Conservation (phyloP, 2,329 filamentous ascomycete genomes). For the Fusarium coffeatum region DNA sequence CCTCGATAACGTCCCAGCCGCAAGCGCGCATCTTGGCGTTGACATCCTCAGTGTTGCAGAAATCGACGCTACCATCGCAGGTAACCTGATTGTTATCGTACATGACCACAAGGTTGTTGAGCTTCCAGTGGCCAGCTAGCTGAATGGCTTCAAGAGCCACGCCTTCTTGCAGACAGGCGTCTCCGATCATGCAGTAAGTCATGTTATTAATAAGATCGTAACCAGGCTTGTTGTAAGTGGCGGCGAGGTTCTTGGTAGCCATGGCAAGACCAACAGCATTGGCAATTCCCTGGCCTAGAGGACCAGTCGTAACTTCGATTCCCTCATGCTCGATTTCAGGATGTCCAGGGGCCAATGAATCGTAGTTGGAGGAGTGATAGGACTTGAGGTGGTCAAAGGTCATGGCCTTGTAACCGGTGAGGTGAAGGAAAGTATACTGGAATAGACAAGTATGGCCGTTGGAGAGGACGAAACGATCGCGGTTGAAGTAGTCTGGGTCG, state of each 20-base stretch:
- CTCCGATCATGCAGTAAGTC: constrained; percentile 68
- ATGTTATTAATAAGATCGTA: constrained; percentile 62
- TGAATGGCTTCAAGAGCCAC: constrained; percentile 67
- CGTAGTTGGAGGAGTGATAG: constrained; percentile 59
- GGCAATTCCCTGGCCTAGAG: constrained; percentile 69
- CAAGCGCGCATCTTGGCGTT: constrained; percentile 68
- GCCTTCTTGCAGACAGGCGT: constrained; percentile 69
- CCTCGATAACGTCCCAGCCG: constrained; percentile 66
- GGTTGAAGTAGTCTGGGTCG: constrained; percentile 68
- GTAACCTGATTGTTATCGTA: constrained; percentile 73
- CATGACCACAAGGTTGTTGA: constrained; percentile 68
- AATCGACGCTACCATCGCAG: constrained; percentile 67
- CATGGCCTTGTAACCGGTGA: constrained; percentile 65
- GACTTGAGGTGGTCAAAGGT: constrained; percentile 67
- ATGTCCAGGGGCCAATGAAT: constrained; percentile 65
- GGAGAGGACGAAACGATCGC: constrained; percentile 71
- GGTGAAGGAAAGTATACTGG: constrained; percentile 65
- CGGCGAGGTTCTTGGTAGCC: constrained; percentile 66
- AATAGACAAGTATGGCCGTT: constrained; percentile 69
- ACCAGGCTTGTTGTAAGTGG: constrained; percentile 63
- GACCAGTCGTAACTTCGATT: constrained; percentile 69
- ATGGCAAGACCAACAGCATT: constrained; percentile 70
- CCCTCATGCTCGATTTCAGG: constrained; percentile 69
- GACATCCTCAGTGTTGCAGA: constrained; percentile 66
- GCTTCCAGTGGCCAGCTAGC: constrained; percentile 65